Conservation (phyloP, 345 rosid genomes). For the Populus nigra region DNA sequence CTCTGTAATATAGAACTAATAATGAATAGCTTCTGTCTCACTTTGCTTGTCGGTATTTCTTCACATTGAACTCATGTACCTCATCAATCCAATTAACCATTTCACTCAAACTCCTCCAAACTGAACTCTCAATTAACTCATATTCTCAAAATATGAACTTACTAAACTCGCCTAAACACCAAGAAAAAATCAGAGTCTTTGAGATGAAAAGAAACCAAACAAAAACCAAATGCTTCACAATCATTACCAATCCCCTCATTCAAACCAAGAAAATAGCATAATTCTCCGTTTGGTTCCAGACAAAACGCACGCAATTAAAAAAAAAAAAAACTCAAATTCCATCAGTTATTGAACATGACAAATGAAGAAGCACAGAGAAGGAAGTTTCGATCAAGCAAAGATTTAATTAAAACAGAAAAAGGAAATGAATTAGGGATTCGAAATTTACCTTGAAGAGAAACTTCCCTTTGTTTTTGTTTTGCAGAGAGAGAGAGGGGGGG, state of each 20-base stretch:
- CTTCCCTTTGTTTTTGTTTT: not conserved
- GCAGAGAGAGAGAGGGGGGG: not conserved
- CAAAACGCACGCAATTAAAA: not conserved
- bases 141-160: not conserved
- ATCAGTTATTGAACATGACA: not conserved
- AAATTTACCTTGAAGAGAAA: constrained; percentile 6
- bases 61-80: not conserved
- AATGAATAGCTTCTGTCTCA: not conserved
- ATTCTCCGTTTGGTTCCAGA: not conserved
- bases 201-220: not conserved
- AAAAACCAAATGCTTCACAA: not conserved
- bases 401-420: not conserved
- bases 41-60: not conserved
- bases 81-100: not conserved
- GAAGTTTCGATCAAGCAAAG: not conserved
- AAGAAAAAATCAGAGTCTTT: not conserved
- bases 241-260: not conserved
- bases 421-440: constrained; percentile 1
- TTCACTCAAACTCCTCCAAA: not conserved
- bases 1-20: not conserved
- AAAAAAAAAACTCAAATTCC: not conserved
- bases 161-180: not conserved
- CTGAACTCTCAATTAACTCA: not conserved
- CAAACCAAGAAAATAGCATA: not conserved
- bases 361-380: not conserved